Evolutionary conservation across 306 rosid species (phyloP), one percentile per base, ranked within the genome.

Genomic region (Benincasa hispida): DNA sequence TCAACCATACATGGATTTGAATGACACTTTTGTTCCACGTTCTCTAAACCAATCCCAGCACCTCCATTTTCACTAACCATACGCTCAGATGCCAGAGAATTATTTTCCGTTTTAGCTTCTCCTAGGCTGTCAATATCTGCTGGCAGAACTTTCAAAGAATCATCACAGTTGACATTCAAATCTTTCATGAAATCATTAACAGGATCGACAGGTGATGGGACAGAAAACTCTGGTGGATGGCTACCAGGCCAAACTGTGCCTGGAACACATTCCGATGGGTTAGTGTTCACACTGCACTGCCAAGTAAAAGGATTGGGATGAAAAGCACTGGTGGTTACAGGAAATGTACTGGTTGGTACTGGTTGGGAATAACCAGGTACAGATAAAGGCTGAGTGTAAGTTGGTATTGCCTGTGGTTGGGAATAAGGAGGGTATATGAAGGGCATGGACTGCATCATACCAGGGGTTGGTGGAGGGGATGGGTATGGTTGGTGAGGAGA

Each of bases 401-500:
- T 25, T 28, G 80, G 80, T 47, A 77, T 48, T 3, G 96, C 75
- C 83, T 90, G 99, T 77, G 93, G 87, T 87, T 89, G 99, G 76
- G 84, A 81, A 57, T 84, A 94, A 72, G 93, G 86, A 81, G 99
- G 91, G 80, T 82, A 95, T 73, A 95, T 80, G 73, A 88, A 95
- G 62, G 98, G 92, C 86, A 95, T 66, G 58, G 98, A 89, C 39
- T 92, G 99, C 27, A 95, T 88, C 93, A 95, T 88, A 85, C 87
- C 92, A 27, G 99, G 99, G 21, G 98, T 92, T 27, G 91, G 79
- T 66, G 98, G 98, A 76, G 98, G 98, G 57, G 99, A 92, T 54
- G 92, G 96, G 83, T 85, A 95, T 34, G 84, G 87, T 65, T 90
- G 98, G 81, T 92, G 99, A 61, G 98, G 93, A 78, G 99, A 89